A percentile compares a stretch with the other conserved stretches of the same genome.
Conservation (phyloP, 2,329 filamentous ascomycete species). For the Gyromitra esculenta region DNA sequence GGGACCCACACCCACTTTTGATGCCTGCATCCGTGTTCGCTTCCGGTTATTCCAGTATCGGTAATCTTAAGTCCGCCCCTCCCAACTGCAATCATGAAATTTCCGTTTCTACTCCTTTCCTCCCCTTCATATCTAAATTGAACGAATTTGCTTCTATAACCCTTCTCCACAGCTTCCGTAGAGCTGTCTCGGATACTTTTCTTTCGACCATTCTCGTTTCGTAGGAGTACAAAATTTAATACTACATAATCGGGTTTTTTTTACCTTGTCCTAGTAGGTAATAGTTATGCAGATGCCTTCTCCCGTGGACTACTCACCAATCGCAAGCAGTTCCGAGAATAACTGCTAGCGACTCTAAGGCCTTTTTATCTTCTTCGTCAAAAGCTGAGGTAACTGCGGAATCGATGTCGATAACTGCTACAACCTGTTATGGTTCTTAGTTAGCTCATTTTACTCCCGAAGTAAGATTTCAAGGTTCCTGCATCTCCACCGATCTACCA, state of each 20-base stretch:
- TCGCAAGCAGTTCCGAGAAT: conserved; percentile 71
- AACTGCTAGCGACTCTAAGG: conserved; percentile 73
- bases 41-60: conserved; percentile 31
- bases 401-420: conserved; percentile 83
- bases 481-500: conserved; percentile 27
- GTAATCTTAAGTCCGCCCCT: conserved; percentile 34
- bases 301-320: conserved; percentile 64
- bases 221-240: conserved; percentile 29
- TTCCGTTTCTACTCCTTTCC: conserved; percentile 18
- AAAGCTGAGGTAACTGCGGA: conserved; percentile 66
- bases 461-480: conserved; percentile 16
- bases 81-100: conserved; percentile 15
- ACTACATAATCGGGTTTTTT: conserved; percentile 5
- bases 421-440: conserved; percentile 62
- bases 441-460: conserved; percentile 38
- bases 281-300: not conserved
- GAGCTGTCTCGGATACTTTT: conserved; percentile 18
- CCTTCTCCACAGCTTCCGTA: conserved; percentile 22
- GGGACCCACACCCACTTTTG: conserved; percentile 44
- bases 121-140: conserved; percentile 14
- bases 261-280: conserved; percentile 12
- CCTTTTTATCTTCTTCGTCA: conserved; percentile 72
- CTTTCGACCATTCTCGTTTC: conserved; percentile 13
- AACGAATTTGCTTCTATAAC: conserved; percentile 29
- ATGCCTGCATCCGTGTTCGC: conserved; percentile 41